Conservation (phyloP, 176 grass and related monocot genomes). For the Aechmea fasciata region DNA sequence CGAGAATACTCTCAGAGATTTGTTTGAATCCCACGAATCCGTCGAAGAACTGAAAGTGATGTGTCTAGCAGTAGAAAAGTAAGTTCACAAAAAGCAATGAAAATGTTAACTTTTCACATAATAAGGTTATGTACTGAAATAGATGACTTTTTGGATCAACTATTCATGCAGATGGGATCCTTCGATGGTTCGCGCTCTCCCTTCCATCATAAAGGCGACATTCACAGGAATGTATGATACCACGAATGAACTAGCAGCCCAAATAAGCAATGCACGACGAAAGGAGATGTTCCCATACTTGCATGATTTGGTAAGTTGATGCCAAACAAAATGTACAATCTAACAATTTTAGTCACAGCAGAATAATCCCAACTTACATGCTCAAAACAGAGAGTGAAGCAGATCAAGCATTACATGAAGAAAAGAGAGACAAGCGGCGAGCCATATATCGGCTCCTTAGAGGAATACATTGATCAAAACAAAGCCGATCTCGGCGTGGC, state of each 20-base stretch:
- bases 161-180: slow-evolving; percentile 21
- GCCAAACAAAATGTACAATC: background rate
- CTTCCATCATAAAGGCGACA: slow-evolving; percentile 2
- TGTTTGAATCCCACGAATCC: slow-evolving; percentile 24
- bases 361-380: background rate
- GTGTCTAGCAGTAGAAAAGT: slow-evolving; percentile 20
- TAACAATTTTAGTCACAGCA: background rate
- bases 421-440: slow-evolving; percentile 1
- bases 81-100: background rate
- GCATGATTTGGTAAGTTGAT: slow-evolving; percentile 22
- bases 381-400: slow-evolving; percentile 12
- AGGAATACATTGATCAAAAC: slow-evolving; percentile 14
- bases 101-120: background rate
- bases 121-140: background rate
- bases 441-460: background rate
- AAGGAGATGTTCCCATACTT: slow-evolving; percentile 18
- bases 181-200: slow-evolving; percentile 17
- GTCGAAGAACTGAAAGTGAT: slow-evolving; percentile 12
- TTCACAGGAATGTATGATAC: slow-evolving; percentile 10
- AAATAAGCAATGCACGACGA: slow-evolving; percentile 14
- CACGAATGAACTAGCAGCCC: slow-evolving; percentile 9
- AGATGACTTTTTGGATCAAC: too few relatives aligned
- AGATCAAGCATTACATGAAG: slow-evolving; percentile 23
- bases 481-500: slow-evolving; percentile 15
- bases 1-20: slow-evolving; percentile 23